Evolutionary conservation across 2,329 filamentous ascomycete genomes (phyloP).

Genomic region (Cercospora sp.): DNA sequence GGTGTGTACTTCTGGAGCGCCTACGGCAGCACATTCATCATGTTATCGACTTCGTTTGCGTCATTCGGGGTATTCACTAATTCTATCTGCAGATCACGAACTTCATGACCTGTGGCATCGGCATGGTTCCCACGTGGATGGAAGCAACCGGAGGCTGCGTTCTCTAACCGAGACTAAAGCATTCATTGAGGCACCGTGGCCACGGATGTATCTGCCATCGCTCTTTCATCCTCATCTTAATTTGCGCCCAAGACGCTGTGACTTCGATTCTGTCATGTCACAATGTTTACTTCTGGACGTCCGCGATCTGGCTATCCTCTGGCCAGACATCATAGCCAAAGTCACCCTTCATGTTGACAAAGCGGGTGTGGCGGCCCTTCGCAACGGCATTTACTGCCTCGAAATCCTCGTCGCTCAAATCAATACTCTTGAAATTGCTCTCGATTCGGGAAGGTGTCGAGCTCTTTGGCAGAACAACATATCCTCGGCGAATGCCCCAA

Average conservation of each 20-base stretch:
- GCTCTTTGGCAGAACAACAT: slow-evolving; percentile 70
- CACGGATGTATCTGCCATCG: neutral
- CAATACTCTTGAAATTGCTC: slow-evolving; percentile 66
- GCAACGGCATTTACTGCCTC: slow-evolving; percentile 64
- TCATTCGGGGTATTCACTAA: neutral
- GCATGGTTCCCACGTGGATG: neutral
- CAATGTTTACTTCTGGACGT: slow-evolving; percentile 14
- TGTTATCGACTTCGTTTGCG: neutral
- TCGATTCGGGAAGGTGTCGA: slow-evolving; percentile 65
- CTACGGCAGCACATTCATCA: neutral
- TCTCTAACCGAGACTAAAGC: neutral
- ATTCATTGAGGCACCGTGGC: neutral
- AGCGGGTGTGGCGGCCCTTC: slow-evolving; percentile 65
- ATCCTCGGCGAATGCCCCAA: slow-evolving; percentile 67
- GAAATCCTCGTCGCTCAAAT: slow-evolving; percentile 57
- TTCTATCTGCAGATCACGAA: neutral
- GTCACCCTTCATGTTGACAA: slow-evolving; percentile 81
- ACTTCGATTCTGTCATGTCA: neutral
- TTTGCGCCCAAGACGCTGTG: neutral
- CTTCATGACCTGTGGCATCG: neutral
- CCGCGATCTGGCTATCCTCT: slow-evolving; percentile 17
- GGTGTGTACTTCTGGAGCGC: neutral
- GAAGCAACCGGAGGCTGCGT: neutral
- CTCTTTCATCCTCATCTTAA: neutral
- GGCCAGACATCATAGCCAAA: slow-evolving; percentile 64